phyloP scores from a whole-genome alignment of 371 early-diverging fungal genomes.

The Actinomortierella wolfii region DNA sequence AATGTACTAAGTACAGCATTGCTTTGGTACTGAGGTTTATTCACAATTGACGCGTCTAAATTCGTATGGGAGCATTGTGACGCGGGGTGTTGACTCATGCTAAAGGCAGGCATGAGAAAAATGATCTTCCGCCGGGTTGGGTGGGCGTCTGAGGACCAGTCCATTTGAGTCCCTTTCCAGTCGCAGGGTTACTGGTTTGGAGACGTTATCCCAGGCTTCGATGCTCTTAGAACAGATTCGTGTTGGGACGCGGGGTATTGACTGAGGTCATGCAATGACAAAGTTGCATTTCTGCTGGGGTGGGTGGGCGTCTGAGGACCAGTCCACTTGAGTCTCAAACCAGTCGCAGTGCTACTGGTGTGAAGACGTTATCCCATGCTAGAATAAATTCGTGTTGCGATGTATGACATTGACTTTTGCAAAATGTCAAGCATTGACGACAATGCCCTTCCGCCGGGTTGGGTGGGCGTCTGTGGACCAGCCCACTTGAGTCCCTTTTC shows the following conservation, averaged over 20 bases:
- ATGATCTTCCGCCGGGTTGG: slow-evolving; percentile 22
- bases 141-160: slow-evolving; percentile 25
- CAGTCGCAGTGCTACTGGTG: too few relatives aligned
- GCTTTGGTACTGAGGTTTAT: too few relatives aligned
- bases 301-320: slow-evolving; percentile 25
- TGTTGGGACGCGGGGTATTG: slow-evolving; percentile 22
- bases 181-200: too few relatives aligned
- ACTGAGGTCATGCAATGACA: slow-evolving; percentile 13
- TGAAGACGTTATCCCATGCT: too few relatives aligned
- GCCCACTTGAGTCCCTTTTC: slow-evolving; percentile 16
- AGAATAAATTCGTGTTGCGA: too few relatives aligned
- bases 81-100: slow-evolving; percentile 18
- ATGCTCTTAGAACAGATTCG: too few relatives aligned
- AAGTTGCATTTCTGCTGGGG: slow-evolving; percentile 19
- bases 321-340: too few relatives aligned
- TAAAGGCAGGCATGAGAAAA: slow-evolving; percentile 13
- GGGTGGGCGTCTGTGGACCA: slow-evolving; percentile 23
- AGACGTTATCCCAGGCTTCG: too few relatives aligned
- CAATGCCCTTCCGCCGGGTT: slow-evolving; percentile 23
- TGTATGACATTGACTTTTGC: slow-evolving; percentile 17
- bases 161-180: too few relatives aligned
- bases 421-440: slow-evolving; percentile 12
- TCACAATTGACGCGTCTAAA: too few relatives aligned
- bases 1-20: too few relatives aligned
- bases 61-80: slow-evolving; percentile 17